phyloP scores from a whole-genome alignment of 805 yeast genomes.

The Saturnispora dispora region DNA sequence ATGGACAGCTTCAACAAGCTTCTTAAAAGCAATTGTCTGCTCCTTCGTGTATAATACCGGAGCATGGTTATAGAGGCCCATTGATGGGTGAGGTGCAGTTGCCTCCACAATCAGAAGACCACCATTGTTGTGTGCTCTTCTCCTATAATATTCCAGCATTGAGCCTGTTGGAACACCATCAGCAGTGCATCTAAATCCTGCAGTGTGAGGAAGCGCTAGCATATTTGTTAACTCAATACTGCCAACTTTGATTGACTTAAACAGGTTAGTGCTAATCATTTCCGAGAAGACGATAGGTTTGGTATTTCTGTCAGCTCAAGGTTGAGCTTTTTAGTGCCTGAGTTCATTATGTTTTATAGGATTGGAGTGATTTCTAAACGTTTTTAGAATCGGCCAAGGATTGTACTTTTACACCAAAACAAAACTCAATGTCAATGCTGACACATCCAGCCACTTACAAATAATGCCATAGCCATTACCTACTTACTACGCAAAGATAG shows the following conservation, averaged over 20 bases:
- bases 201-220: constrained; percentile 19
- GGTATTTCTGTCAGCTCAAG: not conserved
- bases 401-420: too few species aligned
- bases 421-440: too few species aligned
- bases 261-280: not conserved
- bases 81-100: constrained; percentile 36
- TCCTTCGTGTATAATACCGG: constrained; percentile 44
- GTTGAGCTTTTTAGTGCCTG: too few species aligned
- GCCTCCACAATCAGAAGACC: constrained; percentile 56
- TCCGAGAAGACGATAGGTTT: not conserved
- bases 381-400: too few species aligned
- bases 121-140: constrained; percentile 48
- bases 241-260: constrained; percentile 34
- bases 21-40: constrained; percentile 42
- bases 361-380: too few species aligned
- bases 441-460: too few species aligned
- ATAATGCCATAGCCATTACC: too few species aligned
- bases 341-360: too few species aligned
- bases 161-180: constrained; percentile 39
- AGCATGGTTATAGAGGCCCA: constrained; percentile 32
- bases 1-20: constrained; percentile 42
- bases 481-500: too few species aligned
- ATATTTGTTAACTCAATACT: constrained; percentile 30
- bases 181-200: constrained; percentile 34
- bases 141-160: constrained; percentile 43